Conservation (phyloP, 106 monocot species). For the Agapanthus africanus region DNA sequence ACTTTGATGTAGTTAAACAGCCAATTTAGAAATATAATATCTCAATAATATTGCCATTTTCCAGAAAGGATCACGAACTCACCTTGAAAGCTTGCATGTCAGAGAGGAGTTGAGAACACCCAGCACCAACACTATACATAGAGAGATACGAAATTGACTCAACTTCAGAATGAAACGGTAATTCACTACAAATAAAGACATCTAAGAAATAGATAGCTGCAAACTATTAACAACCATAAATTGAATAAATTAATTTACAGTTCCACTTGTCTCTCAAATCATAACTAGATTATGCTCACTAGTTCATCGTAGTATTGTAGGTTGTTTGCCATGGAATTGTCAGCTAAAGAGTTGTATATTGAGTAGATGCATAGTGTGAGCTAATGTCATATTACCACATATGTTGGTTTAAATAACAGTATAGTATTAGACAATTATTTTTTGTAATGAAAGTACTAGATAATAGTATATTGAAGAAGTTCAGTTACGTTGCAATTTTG, state of each 20-base stretch:
- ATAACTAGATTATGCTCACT: neutral
- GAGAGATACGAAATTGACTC: too few species aligned
- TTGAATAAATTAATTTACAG: neutral
- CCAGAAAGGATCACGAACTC: constrained; percentile 20
- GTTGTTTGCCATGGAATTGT: neutral
- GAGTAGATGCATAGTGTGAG: neutral
- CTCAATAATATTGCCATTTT: constrained; percentile 1
- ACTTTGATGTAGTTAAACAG: neutral
- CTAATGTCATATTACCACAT: neutral
- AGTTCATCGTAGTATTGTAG: neutral
- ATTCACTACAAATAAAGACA: neutral
- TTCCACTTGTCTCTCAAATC: neutral
- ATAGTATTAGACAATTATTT: neutral
- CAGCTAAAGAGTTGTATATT: neutral
- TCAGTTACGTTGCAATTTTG: neutral
- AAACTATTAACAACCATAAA: neutral
- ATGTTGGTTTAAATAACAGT: neutral
- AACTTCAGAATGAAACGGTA: neutral
- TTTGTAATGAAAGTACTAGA: neutral
- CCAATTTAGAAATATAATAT: neutral
- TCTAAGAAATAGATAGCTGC: neutral
- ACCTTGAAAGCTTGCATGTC: constrained; percentile 99
- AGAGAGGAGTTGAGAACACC: constrained; percentile 87
- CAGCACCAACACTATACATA: constrained; percentile 88
- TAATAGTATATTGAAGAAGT: too few species aligned